Evolutionary conservation across 106 monocot species (phyloP).

Genomic region (Hemerocallis citrina): DNA sequence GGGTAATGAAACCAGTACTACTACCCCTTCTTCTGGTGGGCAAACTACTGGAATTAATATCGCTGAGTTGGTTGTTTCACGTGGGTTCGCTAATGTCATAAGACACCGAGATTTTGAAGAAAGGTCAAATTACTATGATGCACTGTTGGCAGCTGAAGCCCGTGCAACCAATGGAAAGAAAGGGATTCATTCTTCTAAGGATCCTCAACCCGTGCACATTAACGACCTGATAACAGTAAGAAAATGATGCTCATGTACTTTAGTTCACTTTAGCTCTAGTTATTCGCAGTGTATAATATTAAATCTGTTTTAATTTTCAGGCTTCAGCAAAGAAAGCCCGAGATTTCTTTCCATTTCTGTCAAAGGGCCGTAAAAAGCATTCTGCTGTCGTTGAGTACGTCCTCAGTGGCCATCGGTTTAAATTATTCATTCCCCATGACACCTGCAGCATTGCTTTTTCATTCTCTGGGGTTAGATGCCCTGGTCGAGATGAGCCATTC

Average conservation of each 20-base stretch:
- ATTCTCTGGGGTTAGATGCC: conserved; percentile 91
- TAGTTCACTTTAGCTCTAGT: not conserved
- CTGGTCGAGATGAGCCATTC: conserved; percentile 73
- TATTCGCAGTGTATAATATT: not conserved
- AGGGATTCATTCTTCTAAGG: conserved; percentile 62
- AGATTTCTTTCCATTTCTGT: conserved; percentile 87
- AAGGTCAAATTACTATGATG: conserved; percentile 80
- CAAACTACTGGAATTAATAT: conserved; percentile 56
- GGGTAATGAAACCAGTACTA: conserved; percentile 31
- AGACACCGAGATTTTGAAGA: conserved; percentile 87
- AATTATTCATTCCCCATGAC: conserved; percentile 85
- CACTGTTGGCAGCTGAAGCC: conserved; percentile 63
- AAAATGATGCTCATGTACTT: too few species aligned
- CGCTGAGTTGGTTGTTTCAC: conserved; percentile 59
- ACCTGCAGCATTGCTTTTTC: conserved; percentile 97
- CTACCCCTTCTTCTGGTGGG: conserved; percentile 28
- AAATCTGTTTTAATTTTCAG: conserved; percentile 20
- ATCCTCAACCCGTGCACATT: conserved; percentile 76
- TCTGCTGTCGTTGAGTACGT: conserved; percentile 89
- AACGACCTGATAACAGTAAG: conserved; percentile 80
- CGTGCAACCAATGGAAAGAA: conserved; percentile 73
- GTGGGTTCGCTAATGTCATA: conserved; percentile 61
- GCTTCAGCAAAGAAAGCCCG: conserved; percentile 70
- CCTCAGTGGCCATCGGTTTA: conserved; percentile 92
- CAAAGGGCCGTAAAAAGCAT: conserved; percentile 52